phyloP scores from a whole-genome alignment of 1,284 basidiomycete genomes.

The Rhodotorula mucilaginosa region DNA sequence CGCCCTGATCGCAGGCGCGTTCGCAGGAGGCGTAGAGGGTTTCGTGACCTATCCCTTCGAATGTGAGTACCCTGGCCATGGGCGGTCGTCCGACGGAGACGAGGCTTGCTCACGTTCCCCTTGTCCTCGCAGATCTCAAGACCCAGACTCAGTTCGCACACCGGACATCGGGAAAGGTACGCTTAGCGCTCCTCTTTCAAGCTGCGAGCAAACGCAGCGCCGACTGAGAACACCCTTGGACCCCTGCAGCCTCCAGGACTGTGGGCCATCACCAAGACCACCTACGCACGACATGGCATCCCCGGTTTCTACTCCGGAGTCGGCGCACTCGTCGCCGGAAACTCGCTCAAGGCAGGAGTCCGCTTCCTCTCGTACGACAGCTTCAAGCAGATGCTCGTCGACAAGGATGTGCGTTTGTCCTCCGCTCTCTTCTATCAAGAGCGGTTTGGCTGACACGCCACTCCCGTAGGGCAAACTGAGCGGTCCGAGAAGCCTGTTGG shows the following conservation, averaged over 20 bases:
- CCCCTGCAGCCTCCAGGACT: slow-evolving; percentile 47
- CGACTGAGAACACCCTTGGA: not conserved
- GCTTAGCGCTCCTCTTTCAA: not conserved
- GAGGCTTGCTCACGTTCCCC: no score
- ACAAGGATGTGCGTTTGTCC: slow-evolving; percentile 62
- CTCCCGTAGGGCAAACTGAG: slow-evolving; percentile 77
- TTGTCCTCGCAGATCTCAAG: slow-evolving; percentile 28
- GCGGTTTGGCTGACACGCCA: not conserved
- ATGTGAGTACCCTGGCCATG: slow-evolving; percentile 50
- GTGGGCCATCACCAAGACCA: slow-evolving; percentile 47
- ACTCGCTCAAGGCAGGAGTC: slow-evolving; percentile 86
- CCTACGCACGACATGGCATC: slow-evolving; percentile 47
- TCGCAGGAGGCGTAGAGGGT: slow-evolving; percentile 87
- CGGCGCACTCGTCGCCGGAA: slow-evolving; percentile 80
- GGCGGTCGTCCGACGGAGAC: no score
- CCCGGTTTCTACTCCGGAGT: slow-evolving; percentile 48
- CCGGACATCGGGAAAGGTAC: slow-evolving; percentile 20
- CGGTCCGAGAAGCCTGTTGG: slow-evolving; percentile 75
- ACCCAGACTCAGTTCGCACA: slow-evolving; percentile 38
- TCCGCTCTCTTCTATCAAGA: not conserved
- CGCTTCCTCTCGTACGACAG: slow-evolving; percentile 92
- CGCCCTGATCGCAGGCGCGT: slow-evolving; percentile 76
- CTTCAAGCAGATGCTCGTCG: slow-evolving; percentile 81
- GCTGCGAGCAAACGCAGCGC: not conserved
- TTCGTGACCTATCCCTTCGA: slow-evolving; percentile 78